A percentile compares a stretch with the other conserved stretches of the same genome.
Conservation (phyloP, 345 rosid genomes). For the Corymbia maculata region DNA sequence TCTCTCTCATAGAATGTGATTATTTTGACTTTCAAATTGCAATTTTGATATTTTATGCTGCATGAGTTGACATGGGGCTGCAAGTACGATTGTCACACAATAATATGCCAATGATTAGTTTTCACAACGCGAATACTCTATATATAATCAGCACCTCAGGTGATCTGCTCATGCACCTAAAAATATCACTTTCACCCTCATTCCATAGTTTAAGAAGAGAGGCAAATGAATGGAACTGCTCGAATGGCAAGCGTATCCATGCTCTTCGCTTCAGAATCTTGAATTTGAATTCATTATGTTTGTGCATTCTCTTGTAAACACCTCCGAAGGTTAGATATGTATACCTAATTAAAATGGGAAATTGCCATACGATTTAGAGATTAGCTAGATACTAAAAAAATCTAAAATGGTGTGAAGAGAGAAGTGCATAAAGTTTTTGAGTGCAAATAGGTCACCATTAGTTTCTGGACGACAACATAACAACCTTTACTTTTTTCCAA, state of each 20-base stretch:
- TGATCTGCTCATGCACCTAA: neutral
- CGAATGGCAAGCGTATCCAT: accelerated
- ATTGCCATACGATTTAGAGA: neutral
- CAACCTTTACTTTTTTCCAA: neutral
- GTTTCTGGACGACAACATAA: neutral
- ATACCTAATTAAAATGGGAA: neutral
- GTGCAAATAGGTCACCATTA: neutral
- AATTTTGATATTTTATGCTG: neutral
- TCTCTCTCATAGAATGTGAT: neutral
- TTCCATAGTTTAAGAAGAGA: neutral
- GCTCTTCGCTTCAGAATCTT: accelerated
- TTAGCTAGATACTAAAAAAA: neutral
- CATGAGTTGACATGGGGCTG: neutral
- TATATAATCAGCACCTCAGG: neutral
- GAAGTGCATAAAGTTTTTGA: neutral
- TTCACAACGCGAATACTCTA: neutral
- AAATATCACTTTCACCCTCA: neutral
- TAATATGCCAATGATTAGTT: neutral
- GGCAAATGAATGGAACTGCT: neutral
- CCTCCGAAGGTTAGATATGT: neutral
- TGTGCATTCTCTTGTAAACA: neutral
- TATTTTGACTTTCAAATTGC: neutral
- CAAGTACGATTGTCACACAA: neutral
- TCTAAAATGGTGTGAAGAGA: neutral
- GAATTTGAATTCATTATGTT: accelerated